Base-by-base conservation (phyloP, 805 yeast genomes). In the Candida insectalens region DNA sequence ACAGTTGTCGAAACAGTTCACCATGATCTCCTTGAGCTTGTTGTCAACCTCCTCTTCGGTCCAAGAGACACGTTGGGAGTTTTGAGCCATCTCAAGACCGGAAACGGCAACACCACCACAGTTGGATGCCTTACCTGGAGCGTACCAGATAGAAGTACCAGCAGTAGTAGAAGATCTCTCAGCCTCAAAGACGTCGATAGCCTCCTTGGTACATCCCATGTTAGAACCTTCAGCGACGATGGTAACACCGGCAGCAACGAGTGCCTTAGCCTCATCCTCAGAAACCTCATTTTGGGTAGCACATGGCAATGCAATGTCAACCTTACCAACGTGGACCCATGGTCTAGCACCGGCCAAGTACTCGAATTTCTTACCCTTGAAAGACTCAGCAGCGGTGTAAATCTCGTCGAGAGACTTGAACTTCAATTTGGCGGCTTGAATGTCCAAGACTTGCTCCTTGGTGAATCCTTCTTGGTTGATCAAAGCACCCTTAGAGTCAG, bases 21-120 rank as follows among this genome's bases (percentile, higher is more conserved):
- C 70, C 97, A 89, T 89, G 62, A 92, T 89, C 58, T 71, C 73
- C 78, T 87, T 85, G 59, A 89, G 77, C 66, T 83, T 87, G 43
- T 63, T 60, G 64, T 89, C 97, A 51, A 89, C 97, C 68, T 84
- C 85, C 71, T 87, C 96, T 40, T 77, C 51, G 44, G 95, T 74
- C 96, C 97, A 92, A 47, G 67, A 63, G 47, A 77, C 75, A 72
- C 96, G 83, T 61, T 82, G 94, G 39, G 96, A 84, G 83, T 89
- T 92, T 72, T 89, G 98, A 46, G 97, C 96, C 98, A 89, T 92
- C 74, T 89, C 98, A 48, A 89, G 74, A 58, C 96, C 97, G 39
- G 96, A 85, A 38, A 88, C 96, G 39, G 96, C 95, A 51, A 89
- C 98, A 78, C 98, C 98, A 69, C 97, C 98, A 69, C 94, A 82